A percentile compares a stretch with the other conserved stretches of the same genome.
Conservation (phyloP, 805 yeast genomes). For the Candida berthetii region DNA sequence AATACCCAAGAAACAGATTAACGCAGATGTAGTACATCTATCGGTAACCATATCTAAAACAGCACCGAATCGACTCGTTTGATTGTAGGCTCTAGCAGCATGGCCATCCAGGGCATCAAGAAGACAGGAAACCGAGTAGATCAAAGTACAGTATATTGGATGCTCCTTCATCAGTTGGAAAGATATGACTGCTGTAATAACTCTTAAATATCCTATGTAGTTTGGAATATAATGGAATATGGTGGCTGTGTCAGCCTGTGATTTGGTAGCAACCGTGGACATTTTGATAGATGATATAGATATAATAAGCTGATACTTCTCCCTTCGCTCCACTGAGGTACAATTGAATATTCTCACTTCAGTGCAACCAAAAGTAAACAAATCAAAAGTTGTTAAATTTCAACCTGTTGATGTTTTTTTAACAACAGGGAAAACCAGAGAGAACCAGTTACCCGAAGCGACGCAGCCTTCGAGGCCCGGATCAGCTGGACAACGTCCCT, state of each 20-base stretch:
- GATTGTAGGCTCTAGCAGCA: constrained; percentile 86
- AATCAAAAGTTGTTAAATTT: too few species aligned
- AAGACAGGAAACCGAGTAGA: constrained; percentile 84
- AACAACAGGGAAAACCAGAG: too few species aligned
- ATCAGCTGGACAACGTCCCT: too few species aligned
- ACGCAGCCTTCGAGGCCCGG: too few species aligned
- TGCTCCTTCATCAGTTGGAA: constrained; percentile 77
- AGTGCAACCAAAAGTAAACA: too few species aligned
- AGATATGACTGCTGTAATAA: constrained; percentile 74
- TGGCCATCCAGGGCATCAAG: constrained; percentile 95
- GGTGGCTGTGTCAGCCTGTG: constrained; percentile 29
- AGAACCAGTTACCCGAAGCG: too few species aligned
- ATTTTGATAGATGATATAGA: too few species aligned
- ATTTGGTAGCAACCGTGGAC: neutral
- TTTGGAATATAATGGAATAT: constrained; percentile 85
- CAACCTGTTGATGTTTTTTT: constrained; percentile 5
- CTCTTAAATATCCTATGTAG: constrained; percentile 83
- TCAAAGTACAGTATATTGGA: constrained; percentile 69
- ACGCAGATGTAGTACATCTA: constrained; percentile 92
- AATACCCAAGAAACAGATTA: constrained; percentile 79
- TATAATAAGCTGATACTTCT: too few species aligned
- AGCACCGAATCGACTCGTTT: constrained; percentile 91
- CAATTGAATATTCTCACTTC: neutral
- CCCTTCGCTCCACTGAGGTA: too few species aligned
- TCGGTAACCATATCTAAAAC: constrained; percentile 99